Base-by-base conservation (phyloP, 2,329 filamentous ascomycete genomes). In the Dothistroma septosporum region DNA sequence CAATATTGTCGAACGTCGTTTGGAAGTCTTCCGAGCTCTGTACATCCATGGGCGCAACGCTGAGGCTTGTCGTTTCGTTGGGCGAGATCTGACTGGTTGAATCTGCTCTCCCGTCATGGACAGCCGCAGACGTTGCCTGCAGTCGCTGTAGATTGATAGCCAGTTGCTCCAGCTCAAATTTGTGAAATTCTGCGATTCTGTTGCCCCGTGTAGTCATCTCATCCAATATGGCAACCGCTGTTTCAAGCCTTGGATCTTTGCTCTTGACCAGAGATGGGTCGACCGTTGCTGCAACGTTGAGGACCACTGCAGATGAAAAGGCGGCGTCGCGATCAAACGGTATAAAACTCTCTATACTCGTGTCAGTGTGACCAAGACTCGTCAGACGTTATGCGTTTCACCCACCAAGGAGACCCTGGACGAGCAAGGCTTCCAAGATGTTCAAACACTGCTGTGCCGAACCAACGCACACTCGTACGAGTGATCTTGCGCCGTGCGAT, bases 151-250 rank as follows among this genome's bases (percentile, higher is more conserved):
- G 41, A 37, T 53, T 53, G 21, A 12, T 9, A 28, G 65, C 61
- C 21, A 68, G 55, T n/a, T 62, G 63, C 21, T 64, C 57, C n/a
- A 68, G 58, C 41, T 68, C 66, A 48, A 59, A 55, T 50, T 62
- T 64, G 35, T 65, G 63, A 47, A 64, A 64, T 4, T 55, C 61
- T 9, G 66, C 66, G n/a, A 67, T 61, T 8, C 61, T 53, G 50
- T 68, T 68, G 24, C 65, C 65, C 24, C 64, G 55, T 12, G 57
- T 53, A 14, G 58, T 60, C 65, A 68, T 68, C 47, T 67, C 66
- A n/a, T 62, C 60, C 19, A 68, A 58, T 19, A 67, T 50, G n/a
- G 53, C 41, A 33, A 59, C 56, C n/a, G 65, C 60, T 11, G 58
- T 62, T 11, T 54, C 52, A 2, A 56, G 53, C 12, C 60, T 53